Evolutionary conservation across 352 stramenopile species (phyloP).

Genomic region (Sclerospora graminicola): DNA sequence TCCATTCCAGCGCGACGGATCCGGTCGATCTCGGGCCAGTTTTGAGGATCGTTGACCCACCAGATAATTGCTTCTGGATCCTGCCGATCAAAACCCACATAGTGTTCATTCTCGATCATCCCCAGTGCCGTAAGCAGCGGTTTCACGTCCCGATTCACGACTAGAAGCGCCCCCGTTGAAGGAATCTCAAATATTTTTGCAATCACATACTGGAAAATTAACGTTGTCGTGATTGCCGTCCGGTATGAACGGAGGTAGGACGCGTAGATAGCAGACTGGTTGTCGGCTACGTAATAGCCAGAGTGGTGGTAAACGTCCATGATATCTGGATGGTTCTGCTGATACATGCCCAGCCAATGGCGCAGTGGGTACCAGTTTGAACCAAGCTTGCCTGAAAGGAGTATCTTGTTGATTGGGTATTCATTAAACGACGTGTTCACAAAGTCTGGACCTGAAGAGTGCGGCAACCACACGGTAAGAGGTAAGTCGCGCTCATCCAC

Average conservation of each 20-base stretch:
- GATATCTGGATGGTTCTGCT: conserved; percentile 27
- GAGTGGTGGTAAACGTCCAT: conserved; percentile 62
- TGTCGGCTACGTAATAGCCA: conserved; percentile 39
- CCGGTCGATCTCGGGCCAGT: conserved; percentile 40
- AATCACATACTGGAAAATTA: conserved; percentile 70
- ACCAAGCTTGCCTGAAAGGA: conserved; percentile 46
- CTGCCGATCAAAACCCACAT: conserved; percentile 43
- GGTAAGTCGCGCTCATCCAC: conserved; percentile 54
- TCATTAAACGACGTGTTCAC: conserved; percentile 49
- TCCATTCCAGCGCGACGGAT: conserved; percentile 53
- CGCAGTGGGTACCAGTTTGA: conserved; percentile 54
- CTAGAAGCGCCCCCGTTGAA: conserved; percentile 47
- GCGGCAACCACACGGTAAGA: conserved; percentile 54
- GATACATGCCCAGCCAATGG: conserved; percentile 52
- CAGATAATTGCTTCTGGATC: conserved; percentile 37
- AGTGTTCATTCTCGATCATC: conserved; percentile 51
- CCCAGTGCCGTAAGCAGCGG: conserved; percentile 41
- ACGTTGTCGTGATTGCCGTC: conserved; percentile 58
- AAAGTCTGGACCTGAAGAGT: conserved; percentile 56
- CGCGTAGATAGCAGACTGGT: conserved; percentile 54
- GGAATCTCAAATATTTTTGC: conserved; percentile 79
- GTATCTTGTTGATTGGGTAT: conserved; percentile 64
- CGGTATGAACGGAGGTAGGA: conserved; percentile 63
- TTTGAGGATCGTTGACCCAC: conserved; percentile 39
- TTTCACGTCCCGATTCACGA: conserved; percentile 51